Evolutionary conservation across 1,284 basidiomycete species (phyloP).

Genomic region (Cutaneotrichosporon spelunceum): DNA sequence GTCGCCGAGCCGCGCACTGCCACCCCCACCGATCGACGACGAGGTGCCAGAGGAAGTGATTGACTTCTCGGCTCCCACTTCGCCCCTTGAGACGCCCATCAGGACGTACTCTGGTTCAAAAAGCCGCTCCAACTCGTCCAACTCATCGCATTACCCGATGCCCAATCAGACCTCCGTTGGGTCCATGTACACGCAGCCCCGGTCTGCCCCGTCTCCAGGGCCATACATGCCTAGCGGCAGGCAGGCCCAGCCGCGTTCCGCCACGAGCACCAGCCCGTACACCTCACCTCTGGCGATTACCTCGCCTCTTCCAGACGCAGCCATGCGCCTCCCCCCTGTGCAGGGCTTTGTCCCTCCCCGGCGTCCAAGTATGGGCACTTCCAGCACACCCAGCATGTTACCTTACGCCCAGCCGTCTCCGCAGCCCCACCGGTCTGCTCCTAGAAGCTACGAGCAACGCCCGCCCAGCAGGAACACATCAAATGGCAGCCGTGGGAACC

Average conservation of each 20-base stretch:
- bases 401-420: slow-evolving; percentile 5
- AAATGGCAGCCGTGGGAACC: background rate
- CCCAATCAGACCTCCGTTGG: background rate
- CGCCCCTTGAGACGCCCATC: background rate
- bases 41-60: slow-evolving; percentile 6
- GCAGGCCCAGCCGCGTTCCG: background rate
- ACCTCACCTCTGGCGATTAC: background rate
- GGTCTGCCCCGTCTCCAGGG: background rate
- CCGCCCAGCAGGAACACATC: slow-evolving; percentile 5
- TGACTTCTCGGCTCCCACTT: slow-evolving; percentile 11
- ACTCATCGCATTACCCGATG: background rate
- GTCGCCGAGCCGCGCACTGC: background rate
- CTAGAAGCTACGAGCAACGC: slow-evolving; percentile 5
- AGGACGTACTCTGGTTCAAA: background rate
- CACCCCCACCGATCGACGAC: background rate
- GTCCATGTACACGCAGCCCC: background rate
- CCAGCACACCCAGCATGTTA: slow-evolving; percentile 1
- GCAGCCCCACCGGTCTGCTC: background rate
- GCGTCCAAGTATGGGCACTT: background rate
- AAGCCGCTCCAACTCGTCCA: background rate
- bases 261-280: background rate
- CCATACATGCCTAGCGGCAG: background rate
- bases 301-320: background rate
- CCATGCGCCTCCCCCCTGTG: background rate
- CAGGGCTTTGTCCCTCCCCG: background rate